Conservation (phyloP, 2,329 filamentous ascomycete species). For the Zymoseptoria pseudotritici region DNA sequence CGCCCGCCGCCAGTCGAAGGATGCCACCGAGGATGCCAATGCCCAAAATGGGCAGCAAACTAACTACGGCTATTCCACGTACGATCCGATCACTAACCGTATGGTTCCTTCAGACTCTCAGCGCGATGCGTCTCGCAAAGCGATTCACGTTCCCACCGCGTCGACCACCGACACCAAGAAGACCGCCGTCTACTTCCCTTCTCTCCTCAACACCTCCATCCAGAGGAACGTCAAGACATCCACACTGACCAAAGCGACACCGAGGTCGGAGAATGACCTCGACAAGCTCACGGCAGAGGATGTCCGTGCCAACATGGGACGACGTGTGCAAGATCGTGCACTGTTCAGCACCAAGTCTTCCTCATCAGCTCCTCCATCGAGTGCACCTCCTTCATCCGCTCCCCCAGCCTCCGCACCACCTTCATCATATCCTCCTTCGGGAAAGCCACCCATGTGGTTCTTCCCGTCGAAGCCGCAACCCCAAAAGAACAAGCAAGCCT, state of each 20-base stretch:
- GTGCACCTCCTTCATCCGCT: neutral
- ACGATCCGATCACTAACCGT: slow-evolving; percentile 33
- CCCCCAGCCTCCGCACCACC: neutral
- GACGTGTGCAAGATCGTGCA: slow-evolving; percentile 14
- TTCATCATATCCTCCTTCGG: neutral
- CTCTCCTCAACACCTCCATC: slow-evolving; percentile 20
- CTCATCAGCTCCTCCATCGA: neutral
- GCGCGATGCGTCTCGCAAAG: slow-evolving; percentile 6
- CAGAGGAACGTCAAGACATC: slow-evolving; percentile 12
- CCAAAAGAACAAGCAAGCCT: slow-evolving; percentile 3
- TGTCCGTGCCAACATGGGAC: slow-evolving; percentile 39
- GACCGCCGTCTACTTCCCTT: slow-evolving; percentile 18
- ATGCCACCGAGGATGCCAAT: slow-evolving; percentile 1
- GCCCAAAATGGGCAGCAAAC: slow-evolving; percentile 12
- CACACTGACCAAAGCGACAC: slow-evolving; percentile 28
- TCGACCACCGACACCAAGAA: slow-evolving; percentile 6
- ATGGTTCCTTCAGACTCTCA: slow-evolving; percentile 24
- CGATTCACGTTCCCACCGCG: slow-evolving; percentile 16
- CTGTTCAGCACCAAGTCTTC: neutral
- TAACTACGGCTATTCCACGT: slow-evolving; percentile 24
- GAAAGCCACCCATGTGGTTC: neutral
- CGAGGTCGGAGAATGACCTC: slow-evolving; percentile 28
- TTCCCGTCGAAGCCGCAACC: neutral
- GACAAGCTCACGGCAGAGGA: slow-evolving; percentile 36
- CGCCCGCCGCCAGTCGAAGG: neutral